Evolutionary conservation across 1,284 basidiomycete genomes (phyloP), one percentile per base, ranked within the genome.

Genomic region (Apiotrichum brassicae): DNA sequence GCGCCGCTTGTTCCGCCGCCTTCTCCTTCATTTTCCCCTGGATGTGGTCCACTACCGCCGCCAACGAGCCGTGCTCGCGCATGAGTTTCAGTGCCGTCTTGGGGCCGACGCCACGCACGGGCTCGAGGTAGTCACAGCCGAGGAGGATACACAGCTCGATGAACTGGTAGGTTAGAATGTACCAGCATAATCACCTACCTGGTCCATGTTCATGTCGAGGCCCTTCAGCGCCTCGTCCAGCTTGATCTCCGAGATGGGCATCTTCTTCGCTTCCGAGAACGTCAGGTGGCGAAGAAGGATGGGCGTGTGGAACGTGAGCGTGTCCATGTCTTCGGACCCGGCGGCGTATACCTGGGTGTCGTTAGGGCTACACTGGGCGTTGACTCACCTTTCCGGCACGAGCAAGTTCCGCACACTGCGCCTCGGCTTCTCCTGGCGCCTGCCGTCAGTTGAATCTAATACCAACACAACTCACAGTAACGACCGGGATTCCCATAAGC

Each of bases 281-380:
- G 95, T 99, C 46, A 99, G 81, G 73, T 97, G 94, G 41, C 94
- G 89, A 59, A 89, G 85, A 9, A 99, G 79, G 46, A 95, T 85
- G 0, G 94, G 93, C 1, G 94, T 77, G 60, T 82, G 80, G 76
- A 99, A 99, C 0, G 95, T 99, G 37, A 99, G 81, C 3, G 95
- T 99, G 65, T 98, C 95, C 95, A 99, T 99, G 70, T 99, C 95
- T 75, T 98, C 95, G 0, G 92, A 97, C 6, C 95, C 95, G 5
- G 93, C 93, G 1, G 88, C 95, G 65, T 87, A 98, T 19, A 97
- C 89, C 87, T 90, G 61, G 28, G 43, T 42, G 44, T 42, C 26
- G 46, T 38, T 11, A 9, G 24, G 34, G 9, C 2, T 28, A 9
- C n/a, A 20, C 20, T 26, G 5, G n/a, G 19, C 9, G 5, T 26